Conservation (phyloP, 202 grass and related monocot genomes). For the Panicum virgatum region DNA sequence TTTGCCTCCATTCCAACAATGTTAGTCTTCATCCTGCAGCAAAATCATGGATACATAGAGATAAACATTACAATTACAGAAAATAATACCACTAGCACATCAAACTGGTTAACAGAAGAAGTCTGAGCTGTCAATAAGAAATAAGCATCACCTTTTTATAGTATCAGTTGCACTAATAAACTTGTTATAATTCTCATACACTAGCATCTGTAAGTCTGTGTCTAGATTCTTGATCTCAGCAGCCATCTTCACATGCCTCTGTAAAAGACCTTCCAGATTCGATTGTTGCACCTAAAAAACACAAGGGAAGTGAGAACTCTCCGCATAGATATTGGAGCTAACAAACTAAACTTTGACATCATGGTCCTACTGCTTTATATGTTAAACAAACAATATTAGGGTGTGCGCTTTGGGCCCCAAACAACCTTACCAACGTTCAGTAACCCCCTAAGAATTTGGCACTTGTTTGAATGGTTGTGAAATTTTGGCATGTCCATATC, state of each 20-base stretch:
- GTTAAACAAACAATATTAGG: conserved; percentile 16
- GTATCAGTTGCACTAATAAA: conserved; percentile 98
- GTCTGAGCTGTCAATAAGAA: conserved; percentile 20
- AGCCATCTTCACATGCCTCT: conserved; percentile 96
- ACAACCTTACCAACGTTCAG: not conserved
- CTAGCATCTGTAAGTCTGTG: conserved; percentile 98
- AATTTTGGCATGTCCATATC: not conserved
- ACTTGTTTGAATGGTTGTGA: conserved; percentile 1
- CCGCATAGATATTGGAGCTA: conserved; percentile 21
- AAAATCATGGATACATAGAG: conserved; percentile 27
- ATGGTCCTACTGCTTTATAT: not conserved
- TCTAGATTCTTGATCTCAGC: conserved; percentile 99
- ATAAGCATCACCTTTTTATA: conserved; percentile 74
- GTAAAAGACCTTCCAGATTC: conserved; percentile 87
- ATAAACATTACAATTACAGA: conserved; percentile 29
- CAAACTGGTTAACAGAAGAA: conserved; percentile 27
- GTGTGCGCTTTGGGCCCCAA: not conserved
- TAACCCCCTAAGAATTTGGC: not conserved
- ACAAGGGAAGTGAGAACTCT: conserved; percentile 9
- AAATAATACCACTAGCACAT: conserved; percentile 26
- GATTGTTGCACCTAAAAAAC: conserved; percentile 85
- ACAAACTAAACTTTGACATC: conserved; percentile 27
- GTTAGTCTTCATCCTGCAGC: conserved; percentile 92
- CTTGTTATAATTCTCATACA: conserved; percentile 99
- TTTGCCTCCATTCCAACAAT: conserved; percentile 92